Base-by-base conservation (phyloP, 2,329 filamentous ascomycete species). In the Tolypocladium capitatum region DNA sequence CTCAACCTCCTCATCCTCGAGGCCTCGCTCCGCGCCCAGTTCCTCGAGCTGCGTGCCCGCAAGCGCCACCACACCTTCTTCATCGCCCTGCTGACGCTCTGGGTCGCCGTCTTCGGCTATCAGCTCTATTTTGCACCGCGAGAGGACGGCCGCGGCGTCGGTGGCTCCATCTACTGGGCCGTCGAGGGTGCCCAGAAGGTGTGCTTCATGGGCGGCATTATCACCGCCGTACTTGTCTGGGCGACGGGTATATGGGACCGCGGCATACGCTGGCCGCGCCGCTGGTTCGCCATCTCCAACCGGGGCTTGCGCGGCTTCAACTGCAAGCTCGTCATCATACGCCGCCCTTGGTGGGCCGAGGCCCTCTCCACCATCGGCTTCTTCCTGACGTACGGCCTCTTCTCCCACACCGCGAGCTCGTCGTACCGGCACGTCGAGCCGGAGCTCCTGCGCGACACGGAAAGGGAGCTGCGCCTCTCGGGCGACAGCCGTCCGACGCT, bases 1-100 rank as follows among this genome's bases (percentile, higher is more conserved):
- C 81, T 98, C 59, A 98, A 98, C 67, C 83, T 98, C 24, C 78
- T 98, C 50, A 94, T 98, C 58, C 86, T 98, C 65, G 92, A 98
- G 66, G 89, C 88, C 44, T 95, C 89, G 5, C 74, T 98, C 33
- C 87, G 92, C 54, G 83, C 88, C 24, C 92, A 98, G 60, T 97
- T 94, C 67, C 81, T 98, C 48, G 86, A 89, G 52, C 76, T 97
- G 41, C 86, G 91, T 50, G 86, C 89, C 43, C 83, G 92, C 38
- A 79, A 89, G 43, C 83, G 92, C 16, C 87, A 96, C 58, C 91
- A 98, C 65, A 90, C 88, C 2, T 94, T 97, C 68, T 94, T 97
- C 60, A 72, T 97, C 21, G 75, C 84, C 18, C 73, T 94, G 11
- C 76, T 98, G 28, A 77, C 78, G 4, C 61, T 83, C 28, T 98